Evolutionary conservation across 768 basidiomycete species (phyloP), one percentile per base, ranked within the genome.

Genomic region (Russula sp.): DNA sequence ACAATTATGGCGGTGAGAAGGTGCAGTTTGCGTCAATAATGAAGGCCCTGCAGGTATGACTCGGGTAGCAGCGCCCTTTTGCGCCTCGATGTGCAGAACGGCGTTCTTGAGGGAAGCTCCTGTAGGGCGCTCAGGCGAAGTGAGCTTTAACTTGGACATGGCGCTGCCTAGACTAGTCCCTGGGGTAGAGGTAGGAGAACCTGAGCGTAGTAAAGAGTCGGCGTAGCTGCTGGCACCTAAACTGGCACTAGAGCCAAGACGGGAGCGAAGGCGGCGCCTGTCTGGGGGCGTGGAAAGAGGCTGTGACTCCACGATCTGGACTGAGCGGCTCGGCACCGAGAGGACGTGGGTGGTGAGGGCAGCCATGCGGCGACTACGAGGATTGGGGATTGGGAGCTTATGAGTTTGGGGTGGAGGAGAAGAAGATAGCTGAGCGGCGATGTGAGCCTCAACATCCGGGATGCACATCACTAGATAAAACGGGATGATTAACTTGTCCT

Each of bases 241-340:
- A 58, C 72, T 71, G 27, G 73, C 71, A 56, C 63, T 64, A 4
- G 77, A 74, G 16, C 60, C 59, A 11, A 65, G 34, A 20, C 59
- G 61, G 32, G 59, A 56, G 18, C 57, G 61, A 57, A 55, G 62
- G 45, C 66, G 56, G 52, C 55, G 55, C 35, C 57, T 57, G 16
- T 63, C 61, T 1, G 62, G 66, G 11, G 80, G 80, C 69, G 86
- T 89, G 5, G 84, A 74, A 31, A 92, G 72, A 35, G 90, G 90
- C 71, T 92, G 90, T 3, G 90, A 92, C 70, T 88, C 81, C 68
- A 90, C 89, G 40, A 91, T 92, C 69, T 91, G 86, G 48, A 91
- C 89, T 62, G 88, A 85, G 27, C 83, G 81, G 65, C 82, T 80
- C 13, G 81, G 72, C 62, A 54, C 78, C 70, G 63, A 79, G 75